phyloP scores from a whole-genome alignment of 441 rosid species.

The Biscutella laevigata region DNA sequence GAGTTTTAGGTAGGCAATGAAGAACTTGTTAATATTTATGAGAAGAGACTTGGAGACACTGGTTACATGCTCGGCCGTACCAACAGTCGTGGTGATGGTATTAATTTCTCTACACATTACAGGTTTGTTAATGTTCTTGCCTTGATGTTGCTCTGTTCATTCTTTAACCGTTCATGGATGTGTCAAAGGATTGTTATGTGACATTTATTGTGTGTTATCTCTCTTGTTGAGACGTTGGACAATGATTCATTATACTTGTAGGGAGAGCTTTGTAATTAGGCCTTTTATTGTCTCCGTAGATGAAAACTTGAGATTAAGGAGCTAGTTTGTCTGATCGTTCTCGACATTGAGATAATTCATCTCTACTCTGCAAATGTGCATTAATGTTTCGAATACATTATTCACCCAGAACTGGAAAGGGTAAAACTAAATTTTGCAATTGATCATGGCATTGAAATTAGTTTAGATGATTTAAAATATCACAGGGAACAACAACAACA shows the following conservation, averaged over 20 bases:
- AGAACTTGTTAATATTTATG: constrained; percentile 69
- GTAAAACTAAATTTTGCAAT: neutral
- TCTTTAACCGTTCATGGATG: too few relatives aligned
- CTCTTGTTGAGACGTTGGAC: neutral
- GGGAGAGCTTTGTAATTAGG: neutral
- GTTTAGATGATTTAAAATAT: constrained; percentile 23
- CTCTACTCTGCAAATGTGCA: neutral
- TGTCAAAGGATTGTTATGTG: too few relatives aligned
- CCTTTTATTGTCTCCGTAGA: neutral
- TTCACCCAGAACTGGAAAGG: neutral
- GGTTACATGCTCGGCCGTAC: constrained; percentile 84
- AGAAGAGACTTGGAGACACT: constrained; percentile 72
- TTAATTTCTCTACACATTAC: neutral
- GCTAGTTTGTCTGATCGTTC: constrained; percentile 4
- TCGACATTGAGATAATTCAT: neutral
- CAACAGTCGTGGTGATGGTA: constrained; percentile 91
- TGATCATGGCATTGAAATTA: constrained; percentile 13
- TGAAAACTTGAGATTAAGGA: neutral
- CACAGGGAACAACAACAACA: constrained; percentile 88
- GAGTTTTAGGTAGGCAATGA: constrained; percentile 87
- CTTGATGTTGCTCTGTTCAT: neutral
- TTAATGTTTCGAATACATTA: too few relatives aligned
- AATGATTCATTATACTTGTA: neutral
- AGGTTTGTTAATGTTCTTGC: neutral
- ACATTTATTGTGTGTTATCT: too few relatives aligned